A percentile compares a stretch with the other conserved stretches of the same genome.
These are phyloP conservation scores for Zygosaccharomyces rouxii DNA, from an alignment of 805 yeast species.

Conservation along the genomic window DNA sequence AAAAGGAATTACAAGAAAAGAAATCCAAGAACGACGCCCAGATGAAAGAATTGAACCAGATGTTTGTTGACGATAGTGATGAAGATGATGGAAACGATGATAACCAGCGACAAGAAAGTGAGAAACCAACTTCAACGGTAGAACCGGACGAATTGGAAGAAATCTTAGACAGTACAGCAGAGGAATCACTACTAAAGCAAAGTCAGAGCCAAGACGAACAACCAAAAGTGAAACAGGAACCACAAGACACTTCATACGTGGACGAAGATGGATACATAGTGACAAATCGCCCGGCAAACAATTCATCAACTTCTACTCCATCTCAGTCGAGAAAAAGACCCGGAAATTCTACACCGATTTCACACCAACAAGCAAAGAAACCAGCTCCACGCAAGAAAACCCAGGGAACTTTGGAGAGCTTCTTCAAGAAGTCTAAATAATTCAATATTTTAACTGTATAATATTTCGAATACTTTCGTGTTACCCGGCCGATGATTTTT, in stretches of 20 bases:
- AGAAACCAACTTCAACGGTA: slow-evolving; percentile 6
- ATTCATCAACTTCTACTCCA: slow-evolving; percentile 14
- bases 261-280: slow-evolving; percentile 36
- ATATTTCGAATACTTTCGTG: slow-evolving; percentile 4
- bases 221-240: slow-evolving; percentile 4
- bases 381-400: slow-evolving; percentile 22
- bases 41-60: slow-evolving; percentile 26
- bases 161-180: slow-evolving; percentile 32
- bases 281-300: slow-evolving; percentile 22
- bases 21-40: slow-evolving; percentile 31
- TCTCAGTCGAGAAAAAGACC: slow-evolving; percentile 10
- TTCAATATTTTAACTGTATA: background rate
- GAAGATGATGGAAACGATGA: slow-evolving; percentile 15
- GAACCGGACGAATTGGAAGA: slow-evolving; percentile 25
- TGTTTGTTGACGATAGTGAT: slow-evolving; percentile 30
- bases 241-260: slow-evolving; percentile 17
- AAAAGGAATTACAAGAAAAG: slow-evolving; percentile 16
- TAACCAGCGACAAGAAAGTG: background rate
- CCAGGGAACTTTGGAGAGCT: slow-evolving; percentile 33
- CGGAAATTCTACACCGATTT: slow-evolving; percentile 3
- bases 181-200: slow-evolving; percentile 28
- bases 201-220: slow-evolving; percentile 5
- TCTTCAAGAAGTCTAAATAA: slow-evolving; percentile 24
- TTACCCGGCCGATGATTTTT: slow-evolving; percentile 10
- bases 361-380: slow-evolving; percentile 8